Conservation (phyloP, 2,329 filamentous ascomycete genomes). For the Fusarium concolor region DNA sequence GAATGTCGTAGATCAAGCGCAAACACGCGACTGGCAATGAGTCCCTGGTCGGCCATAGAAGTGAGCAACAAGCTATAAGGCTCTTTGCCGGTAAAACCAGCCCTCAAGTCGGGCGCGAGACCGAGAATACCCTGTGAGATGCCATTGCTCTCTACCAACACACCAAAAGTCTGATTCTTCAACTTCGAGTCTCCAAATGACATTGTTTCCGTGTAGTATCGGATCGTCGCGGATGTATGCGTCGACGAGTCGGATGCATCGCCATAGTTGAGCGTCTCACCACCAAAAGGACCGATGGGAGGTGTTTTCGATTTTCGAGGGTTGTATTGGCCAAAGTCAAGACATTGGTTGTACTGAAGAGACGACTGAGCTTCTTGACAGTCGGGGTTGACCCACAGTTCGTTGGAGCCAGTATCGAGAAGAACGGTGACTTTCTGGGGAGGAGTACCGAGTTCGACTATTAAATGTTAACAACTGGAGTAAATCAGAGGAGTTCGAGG, state of each 20-base stretch:
- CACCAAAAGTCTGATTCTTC: conserved; percentile 62
- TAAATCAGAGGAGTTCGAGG: neutral
- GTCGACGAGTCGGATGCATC: conserved; percentile 52
- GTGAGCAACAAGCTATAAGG: conserved; percentile 67
- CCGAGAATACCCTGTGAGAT: conserved; percentile 65
- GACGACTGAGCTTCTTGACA: conserved; percentile 55
- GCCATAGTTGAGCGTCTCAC: conserved; percentile 55
- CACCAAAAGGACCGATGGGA: conserved; percentile 52
- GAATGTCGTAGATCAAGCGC: conserved; percentile 62
- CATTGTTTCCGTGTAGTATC: conserved; percentile 61
- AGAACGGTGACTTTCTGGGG: conserved; percentile 59
- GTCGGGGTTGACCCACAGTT: conserved; percentile 66
- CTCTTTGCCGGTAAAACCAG: conserved; percentile 52
- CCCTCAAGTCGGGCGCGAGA: conserved; percentile 56
- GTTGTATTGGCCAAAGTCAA: conserved; percentile 58
- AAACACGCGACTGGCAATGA: conserved; percentile 64
- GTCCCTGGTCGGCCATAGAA: conserved; percentile 58
- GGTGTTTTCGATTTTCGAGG: conserved; percentile 55
- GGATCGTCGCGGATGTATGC: conserved; percentile 55
- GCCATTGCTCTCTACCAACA: conserved; percentile 58
- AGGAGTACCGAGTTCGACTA: conserved; percentile 58
- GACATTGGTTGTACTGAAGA: conserved; percentile 53
- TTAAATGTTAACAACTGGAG: neutral
- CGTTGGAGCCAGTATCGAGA: conserved; percentile 64
- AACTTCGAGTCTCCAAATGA: conserved; percentile 58